These are phyloP conservation scores for Colletotrichum shisoi DNA, from an alignment of 2,329 filamentous ascomycete species.

Conservation along the genomic window DNA sequence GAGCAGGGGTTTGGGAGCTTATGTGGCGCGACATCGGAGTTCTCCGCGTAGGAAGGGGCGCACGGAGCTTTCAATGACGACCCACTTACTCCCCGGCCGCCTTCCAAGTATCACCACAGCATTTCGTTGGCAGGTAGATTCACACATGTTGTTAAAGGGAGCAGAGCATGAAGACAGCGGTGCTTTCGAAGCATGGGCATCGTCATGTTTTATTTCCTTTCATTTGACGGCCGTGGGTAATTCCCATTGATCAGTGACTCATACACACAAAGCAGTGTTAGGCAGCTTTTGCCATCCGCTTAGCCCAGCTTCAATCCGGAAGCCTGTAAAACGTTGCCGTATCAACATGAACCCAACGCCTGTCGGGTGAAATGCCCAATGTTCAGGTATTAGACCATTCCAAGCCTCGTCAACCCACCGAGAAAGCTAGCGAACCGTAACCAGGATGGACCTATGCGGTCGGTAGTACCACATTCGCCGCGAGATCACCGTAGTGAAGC, in stretches of 20 bases:
- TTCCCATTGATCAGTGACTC: constrained; percentile 35
- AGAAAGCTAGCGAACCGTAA: constrained; percentile 26
- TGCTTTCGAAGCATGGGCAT: constrained; percentile 18
- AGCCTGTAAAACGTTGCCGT: constrained; percentile 32
- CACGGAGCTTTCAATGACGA: constrained; percentile 18
- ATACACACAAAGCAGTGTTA: constrained; percentile 35
- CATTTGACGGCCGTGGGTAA: constrained; percentile 26
- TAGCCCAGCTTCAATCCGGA: constrained; percentile 29
- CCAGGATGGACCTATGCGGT: constrained; percentile 22
- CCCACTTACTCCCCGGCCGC: constrained; percentile 4
- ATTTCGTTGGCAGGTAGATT: background rate
- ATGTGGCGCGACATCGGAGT: constrained; percentile 37
- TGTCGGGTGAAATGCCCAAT: constrained; percentile 25
- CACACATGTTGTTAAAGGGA: background rate
- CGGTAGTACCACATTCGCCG: constrained; percentile 52
- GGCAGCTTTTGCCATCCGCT: constrained; percentile 26
- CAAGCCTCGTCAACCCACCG: constrained; percentile 28
- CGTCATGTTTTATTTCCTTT: constrained; percentile 36
- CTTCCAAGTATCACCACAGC: background rate
- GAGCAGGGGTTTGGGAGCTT: constrained; percentile 34
- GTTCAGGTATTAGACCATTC: constrained; percentile 33
- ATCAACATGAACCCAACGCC: constrained; percentile 37
- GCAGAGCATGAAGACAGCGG: background rate
- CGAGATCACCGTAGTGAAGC: constrained; percentile 68
- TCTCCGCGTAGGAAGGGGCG: constrained; percentile 28